These are phyloP conservation scores for Ciborinia camelliae DNA, from an alignment of 2,329 filamentous ascomycete species.

Conservation along the genomic window DNA sequence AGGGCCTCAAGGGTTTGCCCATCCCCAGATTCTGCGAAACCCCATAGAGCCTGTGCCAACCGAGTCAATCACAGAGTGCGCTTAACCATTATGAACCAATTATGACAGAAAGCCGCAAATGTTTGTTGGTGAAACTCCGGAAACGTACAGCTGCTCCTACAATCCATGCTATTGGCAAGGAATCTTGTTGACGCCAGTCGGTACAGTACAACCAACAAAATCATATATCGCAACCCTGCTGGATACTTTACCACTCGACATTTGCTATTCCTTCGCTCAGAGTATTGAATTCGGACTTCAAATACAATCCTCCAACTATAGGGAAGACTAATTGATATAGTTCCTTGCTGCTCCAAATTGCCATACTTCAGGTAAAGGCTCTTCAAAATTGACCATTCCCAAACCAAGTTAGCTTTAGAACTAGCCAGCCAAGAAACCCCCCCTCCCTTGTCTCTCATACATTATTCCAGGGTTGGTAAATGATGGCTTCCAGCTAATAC, in stretches of 20 bases:
- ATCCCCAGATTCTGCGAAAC: neutral
- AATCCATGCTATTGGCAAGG: neutral
- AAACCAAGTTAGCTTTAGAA: neutral
- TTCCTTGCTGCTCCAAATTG: neutral
- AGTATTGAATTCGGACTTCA: neutral
- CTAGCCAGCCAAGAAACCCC: neutral
- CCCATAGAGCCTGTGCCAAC: neutral
- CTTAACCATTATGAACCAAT: neutral
- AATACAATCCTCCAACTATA: neutral
- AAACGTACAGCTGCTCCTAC: neutral
- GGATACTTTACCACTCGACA: neutral
- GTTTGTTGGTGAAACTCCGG: neutral
- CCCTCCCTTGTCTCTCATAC: neutral
- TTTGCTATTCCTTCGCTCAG: neutral
- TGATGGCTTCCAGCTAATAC: neutral
- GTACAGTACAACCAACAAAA: neutral
- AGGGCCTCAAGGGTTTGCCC: neutral
- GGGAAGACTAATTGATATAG: too few species aligned
- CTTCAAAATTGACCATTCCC: neutral
- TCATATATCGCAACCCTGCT: neutral
- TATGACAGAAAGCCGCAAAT: neutral
- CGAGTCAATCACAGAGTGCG: neutral
- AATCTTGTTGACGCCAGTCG: neutral
- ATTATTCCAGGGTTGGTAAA: too few species aligned
- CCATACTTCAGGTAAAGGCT: neutral